Percentiles rank a stretch among this genome's conserved stretches.
phyloP scores from a whole-genome alignment of 1,284 basidiomycete species.

The Meira miltonrushii region DNA sequence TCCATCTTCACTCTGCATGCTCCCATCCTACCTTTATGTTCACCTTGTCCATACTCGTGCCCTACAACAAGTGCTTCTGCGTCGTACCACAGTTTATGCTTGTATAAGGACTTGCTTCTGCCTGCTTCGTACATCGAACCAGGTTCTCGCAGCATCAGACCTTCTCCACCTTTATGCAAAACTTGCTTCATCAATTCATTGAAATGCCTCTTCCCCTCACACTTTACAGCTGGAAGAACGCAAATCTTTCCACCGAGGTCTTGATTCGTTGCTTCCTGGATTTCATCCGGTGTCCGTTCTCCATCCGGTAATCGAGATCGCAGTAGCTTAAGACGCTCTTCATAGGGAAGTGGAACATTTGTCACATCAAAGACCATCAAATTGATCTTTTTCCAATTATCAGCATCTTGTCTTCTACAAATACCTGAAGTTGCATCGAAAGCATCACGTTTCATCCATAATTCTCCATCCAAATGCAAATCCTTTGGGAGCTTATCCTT shows the following conservation, averaged over 20 bases:
- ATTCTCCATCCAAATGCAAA: constrained; percentile 61
- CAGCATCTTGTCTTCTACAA: constrained; percentile 56
- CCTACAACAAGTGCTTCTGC: constrained; percentile 16
- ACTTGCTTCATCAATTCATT: constrained; percentile 60
- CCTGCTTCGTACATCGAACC: constrained; percentile 58
- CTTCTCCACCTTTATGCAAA: constrained; percentile 61
- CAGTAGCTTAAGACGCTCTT: constrained; percentile 58
- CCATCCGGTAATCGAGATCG: constrained; percentile 56
- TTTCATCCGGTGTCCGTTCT: constrained; percentile 29
- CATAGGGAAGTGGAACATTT: constrained; percentile 56
- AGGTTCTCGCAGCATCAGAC: constrained; percentile 63
- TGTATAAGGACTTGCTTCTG: constrained; percentile 5
- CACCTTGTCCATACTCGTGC: constrained; percentile 9
- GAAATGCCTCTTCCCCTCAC: constrained; percentile 58
- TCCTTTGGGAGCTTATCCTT: constrained; percentile 58
- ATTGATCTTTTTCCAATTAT: constrained; percentile 62
- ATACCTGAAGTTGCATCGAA: constrained; percentile 15
- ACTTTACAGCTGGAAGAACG: constrained; percentile 60
- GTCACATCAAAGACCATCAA: constrained; percentile 61
- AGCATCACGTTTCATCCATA: constrained; percentile 19
- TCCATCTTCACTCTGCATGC: constrained; percentile 64
- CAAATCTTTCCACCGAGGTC: constrained; percentile 53
- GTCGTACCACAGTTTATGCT: constrained; percentile 14
- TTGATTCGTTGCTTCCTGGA: background rate
- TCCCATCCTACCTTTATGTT: constrained; percentile 53